phyloP scores from a whole-genome alignment of 1,284 basidiomycete species.

The Testicularia cyperi region DNA sequence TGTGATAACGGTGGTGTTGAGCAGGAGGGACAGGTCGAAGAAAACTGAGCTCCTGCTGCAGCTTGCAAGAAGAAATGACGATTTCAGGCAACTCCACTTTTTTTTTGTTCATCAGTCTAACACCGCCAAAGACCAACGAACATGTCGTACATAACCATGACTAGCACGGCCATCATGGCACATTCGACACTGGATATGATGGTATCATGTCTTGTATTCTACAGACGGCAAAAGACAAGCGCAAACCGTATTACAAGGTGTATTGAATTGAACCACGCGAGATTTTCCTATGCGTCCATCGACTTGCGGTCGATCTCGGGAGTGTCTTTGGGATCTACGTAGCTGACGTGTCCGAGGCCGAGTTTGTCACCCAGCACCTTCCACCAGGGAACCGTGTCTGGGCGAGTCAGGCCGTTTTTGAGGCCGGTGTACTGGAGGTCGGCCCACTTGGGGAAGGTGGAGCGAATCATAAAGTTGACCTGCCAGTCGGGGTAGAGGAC shows the following conservation, averaged over 20 bases:
- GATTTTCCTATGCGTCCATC: constrained; percentile 40
- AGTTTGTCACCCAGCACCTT: constrained; percentile 37
- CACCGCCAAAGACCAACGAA: too few species aligned
- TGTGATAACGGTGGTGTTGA: not conserved
- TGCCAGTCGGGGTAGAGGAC: constrained; percentile 56
- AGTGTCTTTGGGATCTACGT: constrained; percentile 41
- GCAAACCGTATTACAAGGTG: too few species aligned
- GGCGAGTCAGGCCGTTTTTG: constrained; percentile 11
- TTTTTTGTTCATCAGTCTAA: too few species aligned
- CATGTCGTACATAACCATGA: too few species aligned
- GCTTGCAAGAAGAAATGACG: too few species aligned
- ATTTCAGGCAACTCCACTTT: too few species aligned
- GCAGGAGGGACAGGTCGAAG: not conserved
- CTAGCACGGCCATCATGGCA: too few species aligned
- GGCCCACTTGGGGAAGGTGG: constrained; percentile 43
- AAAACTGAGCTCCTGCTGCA: too few species aligned
- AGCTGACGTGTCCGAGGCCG: constrained; percentile 38
- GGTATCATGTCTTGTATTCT: too few species aligned
- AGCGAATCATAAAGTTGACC: constrained; percentile 37
- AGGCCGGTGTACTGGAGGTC: constrained; percentile 45
- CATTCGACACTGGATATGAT: too few species aligned
- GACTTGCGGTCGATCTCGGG: constrained; percentile 39
- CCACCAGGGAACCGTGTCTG: constrained; percentile 27
- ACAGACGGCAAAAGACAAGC: too few species aligned
- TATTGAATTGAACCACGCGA: too few species aligned